Conservation (phyloP, 208 protist species). For the Leptomonas seymouri region DNA sequence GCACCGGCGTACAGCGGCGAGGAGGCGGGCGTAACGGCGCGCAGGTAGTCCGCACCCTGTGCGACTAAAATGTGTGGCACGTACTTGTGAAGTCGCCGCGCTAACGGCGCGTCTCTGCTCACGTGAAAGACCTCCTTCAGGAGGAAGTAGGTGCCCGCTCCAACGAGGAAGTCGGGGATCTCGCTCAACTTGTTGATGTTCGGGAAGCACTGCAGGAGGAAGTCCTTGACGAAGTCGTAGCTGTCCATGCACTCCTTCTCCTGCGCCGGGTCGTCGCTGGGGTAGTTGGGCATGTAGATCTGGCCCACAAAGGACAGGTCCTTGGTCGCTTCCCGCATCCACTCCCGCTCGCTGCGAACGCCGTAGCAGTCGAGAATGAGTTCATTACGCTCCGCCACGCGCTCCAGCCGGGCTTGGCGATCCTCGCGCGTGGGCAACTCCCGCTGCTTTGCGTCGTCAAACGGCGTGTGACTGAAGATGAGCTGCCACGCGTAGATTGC, state of each 20-base stretch:
- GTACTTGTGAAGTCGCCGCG: constrained; percentile 19
- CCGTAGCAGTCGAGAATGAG: constrained; percentile 92
- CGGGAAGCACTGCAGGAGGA: constrained; percentile 91
- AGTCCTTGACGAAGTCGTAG: constrained; percentile 90
- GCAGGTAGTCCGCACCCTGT: constrained; percentile 7
- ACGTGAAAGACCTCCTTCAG: constrained; percentile 66
- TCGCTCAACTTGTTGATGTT: constrained; percentile 65
- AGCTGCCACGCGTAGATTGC: constrained; percentile 92
- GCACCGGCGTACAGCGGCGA: constrained; percentile 17
- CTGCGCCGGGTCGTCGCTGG: constrained; percentile 76
- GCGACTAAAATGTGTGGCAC: constrained; percentile 19
- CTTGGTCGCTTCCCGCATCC: constrained; percentile 84
- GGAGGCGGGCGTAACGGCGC: constrained; percentile 15
- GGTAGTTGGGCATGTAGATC: constrained; percentile 78
- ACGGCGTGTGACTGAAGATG: constrained; percentile 90
- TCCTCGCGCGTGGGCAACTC: constrained; percentile 72
- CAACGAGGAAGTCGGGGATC: constrained; percentile 78
- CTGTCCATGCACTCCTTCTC: constrained; percentile 75
- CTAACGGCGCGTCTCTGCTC: constrained; percentile 20
- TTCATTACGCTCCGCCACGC: constrained; percentile 84
- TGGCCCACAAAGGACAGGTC: constrained; percentile 83
- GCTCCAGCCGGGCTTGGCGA: constrained; percentile 61
- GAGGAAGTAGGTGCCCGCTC: constrained; percentile 77
- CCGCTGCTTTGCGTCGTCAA: constrained; percentile 90
- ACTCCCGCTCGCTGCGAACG: constrained; percentile 77